A percentile compares a stretch with the other conserved stretches of the same genome.
phyloP scores from a whole-genome alignment of 768 basidiomycete genomes.

The Trametes cubensis region DNA sequence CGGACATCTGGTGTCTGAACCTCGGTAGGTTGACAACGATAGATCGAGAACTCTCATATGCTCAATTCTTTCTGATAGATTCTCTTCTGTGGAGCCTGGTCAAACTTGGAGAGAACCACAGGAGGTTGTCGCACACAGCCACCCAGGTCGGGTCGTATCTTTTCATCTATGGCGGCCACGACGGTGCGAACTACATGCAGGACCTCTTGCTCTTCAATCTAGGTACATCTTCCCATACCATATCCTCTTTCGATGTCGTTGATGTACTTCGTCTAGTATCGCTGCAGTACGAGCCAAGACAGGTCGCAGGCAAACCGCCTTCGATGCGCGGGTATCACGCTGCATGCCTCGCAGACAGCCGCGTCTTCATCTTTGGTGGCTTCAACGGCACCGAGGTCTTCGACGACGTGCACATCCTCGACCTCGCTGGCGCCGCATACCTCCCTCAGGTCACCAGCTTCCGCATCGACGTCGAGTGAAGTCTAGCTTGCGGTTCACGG shows the following conservation, averaged over 20 bases:
- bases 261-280: conserved; percentile 55
- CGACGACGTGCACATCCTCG: conserved; percentile 84
- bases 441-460: conserved; percentile 65
- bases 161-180: conserved; percentile 88
- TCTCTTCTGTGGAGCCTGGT: conserved; percentile 43
- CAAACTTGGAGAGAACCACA: conserved; percentile 46
- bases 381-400: conserved; percentile 83
- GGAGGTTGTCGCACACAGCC: conserved; percentile 80
- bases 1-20: conserved; percentile 85
- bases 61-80: conserved; percentile 37
- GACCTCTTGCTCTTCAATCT: conserved; percentile 87
- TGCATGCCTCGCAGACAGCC: conserved; percentile 77
- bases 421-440: conserved; percentile 86
- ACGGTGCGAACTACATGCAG: conserved; percentile 70
- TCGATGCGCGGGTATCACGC: conserved; percentile 84
- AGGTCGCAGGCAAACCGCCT: conserved; percentile 67
- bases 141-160: conserved; percentile 92
- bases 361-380: conserved; percentile 87
- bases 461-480: conserved; percentile 34
- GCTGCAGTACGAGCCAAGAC: conserved; percentile 79
- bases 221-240: conserved; percentile 56
- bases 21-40: conserved; percentile 59
- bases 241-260: no score
- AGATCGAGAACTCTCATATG: conserved; percentile 3
- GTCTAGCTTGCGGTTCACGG: neutral